Evolutionary conservation across 2,329 filamentous ascomycete genomes (phyloP).

Genomic region (Arthrobotrys musiformis): DNA sequence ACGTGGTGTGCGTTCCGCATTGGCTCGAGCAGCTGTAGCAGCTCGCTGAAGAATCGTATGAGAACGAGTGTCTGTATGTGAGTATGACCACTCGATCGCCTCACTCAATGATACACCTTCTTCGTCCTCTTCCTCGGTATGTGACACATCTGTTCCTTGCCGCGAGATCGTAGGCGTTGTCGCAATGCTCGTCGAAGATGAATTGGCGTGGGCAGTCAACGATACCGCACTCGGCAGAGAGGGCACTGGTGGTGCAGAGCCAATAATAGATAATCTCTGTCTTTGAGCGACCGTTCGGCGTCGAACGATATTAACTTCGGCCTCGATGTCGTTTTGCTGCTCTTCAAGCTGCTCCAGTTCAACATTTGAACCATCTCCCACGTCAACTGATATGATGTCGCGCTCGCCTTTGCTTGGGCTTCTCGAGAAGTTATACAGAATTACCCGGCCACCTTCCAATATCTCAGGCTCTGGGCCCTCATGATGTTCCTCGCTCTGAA

Average conservation of each 20-base stretch:
- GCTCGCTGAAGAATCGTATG: constrained; percentile 58
- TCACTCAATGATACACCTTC: constrained; percentile 56
- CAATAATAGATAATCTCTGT: constrained; percentile 41
- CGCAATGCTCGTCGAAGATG: constrained; percentile 21
- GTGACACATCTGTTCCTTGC: constrained; percentile 25
- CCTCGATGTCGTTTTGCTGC: constrained; percentile 77
- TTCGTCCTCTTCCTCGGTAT: constrained; percentile 47
- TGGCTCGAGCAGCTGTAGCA: constrained; percentile 56
- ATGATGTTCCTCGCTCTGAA: constrained; percentile 63
- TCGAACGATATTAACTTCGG: constrained; percentile 81
- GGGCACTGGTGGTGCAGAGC: constrained; percentile 39
- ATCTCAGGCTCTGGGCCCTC: constrained; percentile 77
- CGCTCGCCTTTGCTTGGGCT: constrained; percentile 68
- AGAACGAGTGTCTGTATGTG: constrained; percentile 58
- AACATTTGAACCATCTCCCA: constrained; percentile 70
- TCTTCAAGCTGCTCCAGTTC: constrained; percentile 77
- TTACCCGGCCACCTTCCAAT: constrained; percentile 79
- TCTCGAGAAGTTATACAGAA: constrained; percentile 79
- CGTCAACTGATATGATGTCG: constrained; percentile 75
- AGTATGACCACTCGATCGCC: constrained; percentile 58
- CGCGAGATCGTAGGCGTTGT: constrained; percentile 23
- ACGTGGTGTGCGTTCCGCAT: constrained; percentile 55
- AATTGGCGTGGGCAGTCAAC: constrained; percentile 20
- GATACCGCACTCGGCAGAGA: neutral
- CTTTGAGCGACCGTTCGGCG: constrained; percentile 76